A percentile compares a stretch with the other conserved stretches of the same genome.
phyloP scores from a whole-genome alignment of 441 rosid species.

The Omphalea diandra region DNA sequence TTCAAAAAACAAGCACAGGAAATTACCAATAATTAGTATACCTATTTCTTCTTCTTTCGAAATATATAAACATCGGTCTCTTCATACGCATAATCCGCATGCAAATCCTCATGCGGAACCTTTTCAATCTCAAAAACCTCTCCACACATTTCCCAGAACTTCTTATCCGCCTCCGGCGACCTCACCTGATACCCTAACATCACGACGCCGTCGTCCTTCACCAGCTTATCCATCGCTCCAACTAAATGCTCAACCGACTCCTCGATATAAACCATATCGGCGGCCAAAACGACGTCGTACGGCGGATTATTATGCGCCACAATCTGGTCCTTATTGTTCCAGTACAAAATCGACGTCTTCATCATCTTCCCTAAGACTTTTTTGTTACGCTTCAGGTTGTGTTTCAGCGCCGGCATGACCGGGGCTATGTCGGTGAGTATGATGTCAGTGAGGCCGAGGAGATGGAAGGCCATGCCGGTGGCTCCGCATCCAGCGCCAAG shows the following conservation, averaged over 20 bases:
- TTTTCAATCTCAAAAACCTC: constrained; percentile 60
- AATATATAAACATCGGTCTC: constrained; percentile 71
- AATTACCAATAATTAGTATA: constrained; percentile 6
- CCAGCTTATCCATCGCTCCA: constrained; percentile 58
- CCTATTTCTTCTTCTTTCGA: constrained; percentile 45
- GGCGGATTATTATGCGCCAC: constrained; percentile 61
- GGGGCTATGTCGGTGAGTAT: constrained; percentile 77
- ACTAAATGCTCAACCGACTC: constrained; percentile 58
- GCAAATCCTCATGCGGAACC: constrained; percentile 72
- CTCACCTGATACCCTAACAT: constrained; percentile 77
- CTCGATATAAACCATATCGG: constrained; percentile 93
- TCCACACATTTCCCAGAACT: constrained; percentile 69
- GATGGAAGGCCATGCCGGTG: constrained; percentile 75
- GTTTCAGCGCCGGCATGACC: constrained; percentile 84
- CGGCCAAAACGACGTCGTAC: constrained; percentile 72
- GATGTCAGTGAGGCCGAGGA: constrained; percentile 68
- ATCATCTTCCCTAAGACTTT: constrained; percentile 53
- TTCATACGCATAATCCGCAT: constrained; percentile 61
- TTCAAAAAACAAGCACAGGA: constrained; percentile 5
- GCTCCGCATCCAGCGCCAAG: constrained; percentile 80
- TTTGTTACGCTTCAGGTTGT: constrained; percentile 85
- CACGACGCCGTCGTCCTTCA: constrained; percentile 73
- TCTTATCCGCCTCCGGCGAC: constrained; percentile 75
- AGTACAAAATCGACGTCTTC: constrained; percentile 53
- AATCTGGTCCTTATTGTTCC: constrained; percentile 64